Conservation (phyloP, 2,329 filamentous ascomycete genomes). For the Aspergillus novoparasiticus region DNA sequence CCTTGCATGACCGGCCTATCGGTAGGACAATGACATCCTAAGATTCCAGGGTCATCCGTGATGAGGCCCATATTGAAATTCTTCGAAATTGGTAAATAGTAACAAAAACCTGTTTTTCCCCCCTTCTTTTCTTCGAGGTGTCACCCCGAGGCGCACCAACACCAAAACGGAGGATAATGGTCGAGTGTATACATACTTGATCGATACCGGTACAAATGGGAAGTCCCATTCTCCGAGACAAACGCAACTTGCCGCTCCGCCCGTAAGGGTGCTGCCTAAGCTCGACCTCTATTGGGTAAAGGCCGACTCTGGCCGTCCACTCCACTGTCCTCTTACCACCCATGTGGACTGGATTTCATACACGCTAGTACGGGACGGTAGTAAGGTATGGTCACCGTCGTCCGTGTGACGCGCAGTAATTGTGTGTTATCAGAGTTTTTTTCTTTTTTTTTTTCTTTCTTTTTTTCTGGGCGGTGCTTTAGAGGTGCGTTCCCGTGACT, state of each 20-base stretch:
- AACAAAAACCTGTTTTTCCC: background rate
- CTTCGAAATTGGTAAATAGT: background rate
- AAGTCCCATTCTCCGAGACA: background rate
- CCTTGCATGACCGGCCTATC: background rate
- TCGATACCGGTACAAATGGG: background rate
- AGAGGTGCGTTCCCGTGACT: background rate
- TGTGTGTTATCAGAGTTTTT: background rate
- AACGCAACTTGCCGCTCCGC: constrained; percentile 6
- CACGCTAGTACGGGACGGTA: background rate
- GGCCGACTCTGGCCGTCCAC: constrained; percentile 5
- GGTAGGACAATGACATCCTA: background rate
- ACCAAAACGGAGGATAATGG: background rate
- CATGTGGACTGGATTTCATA: constrained; percentile 2
- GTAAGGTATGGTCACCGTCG: constrained; percentile 1
- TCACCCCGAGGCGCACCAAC: background rate
- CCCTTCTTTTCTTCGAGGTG: background rate
- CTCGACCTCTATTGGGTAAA: constrained; percentile 5
- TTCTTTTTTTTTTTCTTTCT: background rate
- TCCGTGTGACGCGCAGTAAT: background rate
- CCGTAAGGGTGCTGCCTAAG: constrained; percentile 8
- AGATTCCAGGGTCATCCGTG: background rate
- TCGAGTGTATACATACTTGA: background rate
- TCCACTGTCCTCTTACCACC: background rate
- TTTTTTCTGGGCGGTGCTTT: background rate
- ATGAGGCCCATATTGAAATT: background rate